Evolutionary conservation across 805 yeast genomes (phyloP), one percentile per base, ranked within the genome.

Genomic region (Lachancea kluyveri): DNA sequence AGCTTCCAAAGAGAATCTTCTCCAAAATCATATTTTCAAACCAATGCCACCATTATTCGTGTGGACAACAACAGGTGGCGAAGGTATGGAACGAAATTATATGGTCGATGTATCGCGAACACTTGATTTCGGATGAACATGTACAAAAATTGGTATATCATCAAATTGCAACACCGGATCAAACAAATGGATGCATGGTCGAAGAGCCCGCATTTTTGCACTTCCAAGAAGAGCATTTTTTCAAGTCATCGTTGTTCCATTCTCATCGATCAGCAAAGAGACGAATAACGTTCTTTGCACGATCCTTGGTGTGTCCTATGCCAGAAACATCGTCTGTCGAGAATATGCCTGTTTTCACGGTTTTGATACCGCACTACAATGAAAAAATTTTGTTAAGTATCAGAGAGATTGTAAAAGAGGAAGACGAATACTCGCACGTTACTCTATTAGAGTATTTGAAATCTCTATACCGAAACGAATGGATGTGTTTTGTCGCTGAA

Each of bases 21-120:
- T 68, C 83, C 8, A 80, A 81, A 45, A 58, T 82, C 2, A 55
- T 81, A 8, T 31, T n/a, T n/a, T n/a, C n/a, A n/a, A n/a, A n/a
- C n/a, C n/a, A n/a, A n/a, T n/a, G n/a, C 65, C 72, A 97, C 97
- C 28, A 92, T 98, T 21, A 84, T 95, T 46, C 97, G 92, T 61
- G 90, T 94, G 98, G 97, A 92, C 68, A 86, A 90, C 59, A 90
- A 92, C 69, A 90, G 92, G 68, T 90, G 92, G 67, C 97, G 98
- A 47, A 72, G 33, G 57, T 81, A 1, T 81, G 92, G 92, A 80
- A 80, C 49, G 72, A 86, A 0, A 68, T 81, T 13, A 63, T 81
- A 4, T 73, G 77, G 1, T 70, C 84, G 4, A 74, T 81, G 85
- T 78, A 75, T 46, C 59, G 83, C 18, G 86, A 79, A 42, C 86